Base-by-base conservation (phyloP, 2,329 filamentous ascomycete genomes). In the Dothideomycetes sp. region DNA sequence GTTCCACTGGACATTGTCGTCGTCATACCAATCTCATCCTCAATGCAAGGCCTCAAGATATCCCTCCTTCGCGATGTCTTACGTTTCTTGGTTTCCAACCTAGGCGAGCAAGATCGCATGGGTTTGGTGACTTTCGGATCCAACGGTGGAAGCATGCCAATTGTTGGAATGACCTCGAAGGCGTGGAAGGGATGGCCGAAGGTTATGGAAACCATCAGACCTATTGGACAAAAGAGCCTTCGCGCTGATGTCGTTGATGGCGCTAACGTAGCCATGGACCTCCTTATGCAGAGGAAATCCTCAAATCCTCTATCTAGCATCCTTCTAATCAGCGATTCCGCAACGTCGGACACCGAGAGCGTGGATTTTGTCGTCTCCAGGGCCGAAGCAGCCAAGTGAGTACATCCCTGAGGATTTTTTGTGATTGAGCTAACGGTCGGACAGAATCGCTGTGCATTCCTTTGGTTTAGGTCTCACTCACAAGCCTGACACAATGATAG, bases 31-130 rank as follows among this genome's bases (percentile, higher is more conserved):
- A 87, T 98, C 4, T 96, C 91, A 0, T 94, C 89, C 1, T 96
- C 91, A 0, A 98, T 96, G 89, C 91, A 96, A 61, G 91, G 91
- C n/a, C 76, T 98, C 45, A 98, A 98, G 66, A 95, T 96, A 56
- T 94, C 89, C 45, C 71, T 98, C 1, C 77, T 98, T 11, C 80
- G 87, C 31, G 91, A 98, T 60, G 83, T 89, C 0, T 71, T 98
- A 27, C 85, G 84, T 43, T 98, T 96, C 59, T 80, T 98, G 60
- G 85, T 98, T 2, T 75, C 81, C 49, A 89, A 78, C 35, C 76
- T 98, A 1, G 91, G 91, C 22, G 87, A 95, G 50, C 77, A 87
- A 39, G 91, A 98, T 59, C 83, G 91, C 33, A 94, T 98, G 89
- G 91, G 91, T 4, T 65, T 98, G 32, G 91, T 98, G 16, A 95